Base-by-base conservation (phyloP, 257 asterid genomes). In the Ballota nigra region DNA sequence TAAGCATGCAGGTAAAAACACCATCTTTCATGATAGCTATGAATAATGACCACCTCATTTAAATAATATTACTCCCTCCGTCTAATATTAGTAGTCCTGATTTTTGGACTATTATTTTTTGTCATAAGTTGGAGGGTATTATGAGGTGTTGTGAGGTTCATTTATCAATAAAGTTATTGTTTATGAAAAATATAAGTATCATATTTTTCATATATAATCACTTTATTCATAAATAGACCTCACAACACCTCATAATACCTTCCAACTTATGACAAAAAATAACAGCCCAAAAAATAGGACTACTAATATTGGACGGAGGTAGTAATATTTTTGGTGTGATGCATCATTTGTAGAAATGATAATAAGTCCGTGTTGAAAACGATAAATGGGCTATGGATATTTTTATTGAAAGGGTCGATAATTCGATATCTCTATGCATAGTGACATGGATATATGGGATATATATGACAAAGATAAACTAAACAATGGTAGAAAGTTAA, bases 1-100 rank as follows among this genome's bases (percentile, higher is more conserved):
- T 91, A 38, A 88, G 69, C 83, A 77, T 95, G 95, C 56, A 76
- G 97, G 99, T 91, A 84, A 55, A 57, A 22, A 51, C 43, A 31
- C 40, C 29, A 47, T 53, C 66, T 23, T 52, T 49, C 45, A 66
- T 47, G 47, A 43, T 58, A 13, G 34, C 19, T 26, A 24, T 13
- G 65, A 28, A 24, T 29, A 58, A 13, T 13, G 22, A 11, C 43
- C 43, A 57, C 33, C 33, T 24, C 19, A 22, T 22, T 10, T 40
- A 4, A 24, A 26, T 11, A 26, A 15, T 3, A 12, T 5, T 57
- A 24, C 28, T 56, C 29, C 29, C n/a, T n/a, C n/a, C n/a, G n/a
- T n/a, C n/a, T n/a, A n/a, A n/a, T n/a, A n/a, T n/a, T n/a, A n/a
- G n/a, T n/a, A n/a, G n/a, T n/a, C n/a, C n/a, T n/a, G n/a, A n/a